Evolutionary conservation across 2,329 filamentous ascomycete species (phyloP), one percentile per base, ranked within the genome.

Genomic region (Aspergillus sergii): DNA sequence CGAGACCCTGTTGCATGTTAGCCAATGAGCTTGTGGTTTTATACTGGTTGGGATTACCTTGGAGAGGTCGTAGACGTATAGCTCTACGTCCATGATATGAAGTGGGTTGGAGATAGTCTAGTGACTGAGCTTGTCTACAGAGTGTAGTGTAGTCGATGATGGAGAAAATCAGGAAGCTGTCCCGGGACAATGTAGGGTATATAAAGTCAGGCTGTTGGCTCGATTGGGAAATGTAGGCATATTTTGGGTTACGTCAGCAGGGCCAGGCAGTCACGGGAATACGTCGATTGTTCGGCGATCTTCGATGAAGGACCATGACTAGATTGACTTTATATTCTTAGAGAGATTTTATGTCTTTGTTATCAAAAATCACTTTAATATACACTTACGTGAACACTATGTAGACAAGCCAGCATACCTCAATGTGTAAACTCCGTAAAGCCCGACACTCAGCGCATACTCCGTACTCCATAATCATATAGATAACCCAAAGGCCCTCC

Each of bases 51-150:
- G 36, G 58, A 62, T 36, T 65, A 82, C 81, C 76, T 81, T 80
- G 39, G 91, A 94, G 55, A 94, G 83, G 79, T 94, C 91, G 72
- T 94, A 94, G 43, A 93, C 85, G 62, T 93, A 89, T 32, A 94
- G 82, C 71, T 92, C 84, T 57, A 94, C 89, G 62, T 93, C 89
- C 90, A 93, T 93, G 21, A 45, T 68, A 58, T 41, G 23, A 57
- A 60, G 58, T 21, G 28, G 36, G 34, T 11, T 32, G 3, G 4
- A 12, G 9, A 3, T 19, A 28, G 5, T 8, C 26, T 51, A 14
- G 10, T 32, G 0, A 14, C 8, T 21, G 19, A 2, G 3, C 3
- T 10, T 34, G 6, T 21, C 28, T n/a, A 51, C 6, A 19, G 28
- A 8, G 14, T 19, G 9, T 50, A 50, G 9, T 30, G 5, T 5